A percentile compares a stretch with the other conserved stretches of the same genome.
Conservation (phyloP, 768 basidiomycete species). For the Leccinum disarticulatum region DNA sequence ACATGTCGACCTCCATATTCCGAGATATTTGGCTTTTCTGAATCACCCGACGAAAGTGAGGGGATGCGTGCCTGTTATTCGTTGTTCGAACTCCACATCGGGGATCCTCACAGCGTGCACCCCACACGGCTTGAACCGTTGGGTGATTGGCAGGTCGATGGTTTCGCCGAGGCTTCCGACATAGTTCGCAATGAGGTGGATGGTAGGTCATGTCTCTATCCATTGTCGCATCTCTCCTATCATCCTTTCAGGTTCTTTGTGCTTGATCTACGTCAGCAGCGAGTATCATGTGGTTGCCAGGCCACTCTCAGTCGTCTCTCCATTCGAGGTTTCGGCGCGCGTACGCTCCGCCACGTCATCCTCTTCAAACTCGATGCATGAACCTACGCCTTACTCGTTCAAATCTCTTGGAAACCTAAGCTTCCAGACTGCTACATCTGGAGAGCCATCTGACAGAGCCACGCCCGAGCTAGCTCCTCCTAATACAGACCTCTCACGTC, state of each 20-base stretch:
- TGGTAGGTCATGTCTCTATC: constrained; percentile 36
- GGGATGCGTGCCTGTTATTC: constrained; percentile 16
- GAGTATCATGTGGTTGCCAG: constrained; percentile 47
- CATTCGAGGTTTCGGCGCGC: constrained; percentile 14
- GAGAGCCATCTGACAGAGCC: constrained; percentile 22
- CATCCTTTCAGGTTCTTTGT: constrained; percentile 22
- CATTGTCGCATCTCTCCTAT: constrained; percentile 10
- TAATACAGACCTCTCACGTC: constrained; percentile 19
- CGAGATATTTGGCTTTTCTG: constrained; percentile 22
- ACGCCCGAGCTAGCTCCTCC: constrained; percentile 31
- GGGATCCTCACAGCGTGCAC: constrained; percentile 17
- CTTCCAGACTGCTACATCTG: constrained; percentile 41
- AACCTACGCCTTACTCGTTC: constrained; percentile 46
- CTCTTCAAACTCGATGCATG: constrained; percentile 23
- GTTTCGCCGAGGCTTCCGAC: constrained; percentile 44
- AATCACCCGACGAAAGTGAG: constrained; percentile 11
- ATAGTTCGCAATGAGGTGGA: constrained; percentile 45
- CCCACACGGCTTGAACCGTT: constrained; percentile 41
- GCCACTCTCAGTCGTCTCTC: constrained; percentile 36
- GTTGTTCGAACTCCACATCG: constrained; percentile 28
- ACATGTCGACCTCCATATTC: constrained; percentile 26
- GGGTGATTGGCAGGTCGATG: constrained; percentile 56
- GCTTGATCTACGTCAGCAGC: constrained; percentile 39
- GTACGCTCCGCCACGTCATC: constrained; percentile 19
- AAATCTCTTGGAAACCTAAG: constrained; percentile 53